Conservation (phyloP, 345 rosid genomes). For the Hypericum androsaemum region DNA sequence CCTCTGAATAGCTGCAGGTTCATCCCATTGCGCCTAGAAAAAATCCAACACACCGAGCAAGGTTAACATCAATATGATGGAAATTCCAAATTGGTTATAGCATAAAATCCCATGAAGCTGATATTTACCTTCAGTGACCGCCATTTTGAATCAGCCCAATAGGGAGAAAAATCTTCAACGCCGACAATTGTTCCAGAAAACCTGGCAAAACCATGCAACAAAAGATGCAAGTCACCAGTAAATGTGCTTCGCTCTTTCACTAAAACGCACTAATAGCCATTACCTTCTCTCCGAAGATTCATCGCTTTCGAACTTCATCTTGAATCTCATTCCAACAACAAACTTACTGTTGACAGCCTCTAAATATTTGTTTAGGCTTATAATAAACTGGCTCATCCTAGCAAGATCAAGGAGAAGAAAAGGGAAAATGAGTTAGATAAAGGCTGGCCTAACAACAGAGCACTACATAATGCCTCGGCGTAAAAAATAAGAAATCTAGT, state of each 20-base stretch:
- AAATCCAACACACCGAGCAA: conserved; percentile 13
- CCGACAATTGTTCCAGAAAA: conserved; percentile 86
- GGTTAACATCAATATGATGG: conserved; percentile 2
- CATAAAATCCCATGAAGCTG: neutral
- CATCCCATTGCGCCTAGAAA: conserved; percentile 90
- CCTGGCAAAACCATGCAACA: conserved; percentile 27
- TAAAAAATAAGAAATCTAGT: conserved; percentile 11
- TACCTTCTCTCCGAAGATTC: conserved; percentile 9
- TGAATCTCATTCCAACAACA: conserved; percentile 8
- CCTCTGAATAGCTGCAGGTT: conserved; percentile 64
- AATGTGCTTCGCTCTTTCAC: too few species aligned
- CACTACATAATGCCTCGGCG: conserved; percentile 31
- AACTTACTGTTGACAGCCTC: conserved; percentile 6
- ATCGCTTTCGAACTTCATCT: conserved; percentile 8
- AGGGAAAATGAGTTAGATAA: conserved; percentile 43
- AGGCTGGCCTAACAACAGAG: conserved; percentile 37
- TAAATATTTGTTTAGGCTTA: conserved; percentile 5
- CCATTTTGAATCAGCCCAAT: conserved; percentile 81
- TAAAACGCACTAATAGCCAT: neutral
- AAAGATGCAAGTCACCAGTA: too few species aligned
- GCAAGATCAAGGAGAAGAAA: conserved; percentile 40
- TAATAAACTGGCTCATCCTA: conserved; percentile 7
- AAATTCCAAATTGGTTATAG: conserved; percentile 8
- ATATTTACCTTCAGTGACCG: conserved; percentile 56
- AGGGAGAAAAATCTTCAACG: conserved; percentile 60